A percentile compares a stretch with the other conserved stretches of the same genome.
Conservation (phyloP, 352 stramenopile species). For the Peronospora tabacina region DNA sequence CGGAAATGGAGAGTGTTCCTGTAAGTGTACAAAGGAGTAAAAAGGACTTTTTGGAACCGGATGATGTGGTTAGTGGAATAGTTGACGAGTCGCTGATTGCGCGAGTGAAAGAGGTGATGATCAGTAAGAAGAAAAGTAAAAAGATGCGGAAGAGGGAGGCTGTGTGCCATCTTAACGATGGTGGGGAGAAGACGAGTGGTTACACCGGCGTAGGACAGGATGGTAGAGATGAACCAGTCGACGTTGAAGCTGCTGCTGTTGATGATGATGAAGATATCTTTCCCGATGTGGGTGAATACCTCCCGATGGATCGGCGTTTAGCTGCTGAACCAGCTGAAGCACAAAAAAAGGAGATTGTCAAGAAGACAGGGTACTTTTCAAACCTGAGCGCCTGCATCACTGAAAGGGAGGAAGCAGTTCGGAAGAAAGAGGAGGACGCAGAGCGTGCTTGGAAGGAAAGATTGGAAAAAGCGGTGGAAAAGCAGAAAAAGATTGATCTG, state of each 20-base stretch:
- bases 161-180: conserved; percentile 3
- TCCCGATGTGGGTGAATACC: conserved; percentile 56
- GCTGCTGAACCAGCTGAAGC: conserved; percentile 12
- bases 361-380: conserved; percentile 46
- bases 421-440: conserved; percentile 35
- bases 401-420: conserved; percentile 37
- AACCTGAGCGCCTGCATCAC: conserved; percentile 66
- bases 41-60: conserved; percentile 53
- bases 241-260: conserved; percentile 2
- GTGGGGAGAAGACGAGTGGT: neutral
- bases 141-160: conserved; percentile 53
- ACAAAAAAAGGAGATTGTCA: conserved; percentile 14
- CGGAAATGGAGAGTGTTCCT: conserved; percentile 43
- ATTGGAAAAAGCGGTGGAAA: conserved; percentile 45
- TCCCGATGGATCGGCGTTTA: conserved; percentile 48
- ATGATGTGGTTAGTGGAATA: conserved; percentile 50
- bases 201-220: neutral
- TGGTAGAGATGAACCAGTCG: conserved; percentile 2
- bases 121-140: conserved; percentile 12
- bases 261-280: conserved; percentile 71
- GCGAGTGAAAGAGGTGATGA: conserved; percentile 32
- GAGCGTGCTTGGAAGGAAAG: conserved; percentile 52
- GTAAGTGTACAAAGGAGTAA: conserved; percentile 63
- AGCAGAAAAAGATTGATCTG: conserved; percentile 36
- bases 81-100: conserved; percentile 44